Percentiles rank a stretch among this genome's conserved stretches.
phyloP scores from a whole-genome alignment of 169 alveolate genomes.

The Plasmodium yoelii region DNA sequence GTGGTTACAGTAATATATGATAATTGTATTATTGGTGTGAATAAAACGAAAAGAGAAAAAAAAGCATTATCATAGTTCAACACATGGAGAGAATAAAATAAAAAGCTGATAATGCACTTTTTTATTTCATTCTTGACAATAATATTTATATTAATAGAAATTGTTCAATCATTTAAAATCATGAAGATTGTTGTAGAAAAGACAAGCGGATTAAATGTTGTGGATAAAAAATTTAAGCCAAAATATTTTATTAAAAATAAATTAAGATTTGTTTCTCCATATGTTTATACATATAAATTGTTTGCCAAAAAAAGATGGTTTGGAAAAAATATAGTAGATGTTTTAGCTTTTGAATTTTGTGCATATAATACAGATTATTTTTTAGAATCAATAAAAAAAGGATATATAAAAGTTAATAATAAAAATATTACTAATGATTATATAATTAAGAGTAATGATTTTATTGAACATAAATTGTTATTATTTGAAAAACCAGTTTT shows the following conservation, averaged over 20 bases:
- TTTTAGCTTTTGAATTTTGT: conserved; percentile 80
- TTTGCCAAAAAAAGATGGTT: conserved; percentile 84
- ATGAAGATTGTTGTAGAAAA: conserved; percentile 47
- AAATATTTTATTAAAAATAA: conserved; percentile 79
- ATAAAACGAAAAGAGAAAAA: neutral
- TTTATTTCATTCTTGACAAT: neutral
- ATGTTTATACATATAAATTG: conserved; percentile 79
- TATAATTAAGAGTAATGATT: conserved; percentile 79
- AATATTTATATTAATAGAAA: conserved; percentile 17
- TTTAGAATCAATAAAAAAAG: conserved; percentile 76
- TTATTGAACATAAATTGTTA: conserved; percentile 79
- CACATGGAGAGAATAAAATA: too few relatives aligned
- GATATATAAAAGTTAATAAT: conserved; percentile 76
- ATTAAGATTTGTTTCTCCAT: conserved; percentile 83
- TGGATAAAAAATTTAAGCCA: conserved; percentile 48
- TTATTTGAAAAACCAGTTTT: conserved; percentile 83
- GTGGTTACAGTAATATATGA: too few relatives aligned
- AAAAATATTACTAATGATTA: conserved; percentile 78
- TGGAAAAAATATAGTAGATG: conserved; percentile 78
- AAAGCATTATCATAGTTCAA: neutral
- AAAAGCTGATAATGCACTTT: neutral
- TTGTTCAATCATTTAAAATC: conserved; percentile 19
- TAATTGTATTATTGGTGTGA: too few relatives aligned
- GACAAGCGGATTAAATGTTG: conserved; percentile 67
- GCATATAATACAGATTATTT: conserved; percentile 79